phyloP scores from a whole-genome alignment of 495 filamentous ascomycete genomes.

The Aspergillus saccharolyticus region DNA sequence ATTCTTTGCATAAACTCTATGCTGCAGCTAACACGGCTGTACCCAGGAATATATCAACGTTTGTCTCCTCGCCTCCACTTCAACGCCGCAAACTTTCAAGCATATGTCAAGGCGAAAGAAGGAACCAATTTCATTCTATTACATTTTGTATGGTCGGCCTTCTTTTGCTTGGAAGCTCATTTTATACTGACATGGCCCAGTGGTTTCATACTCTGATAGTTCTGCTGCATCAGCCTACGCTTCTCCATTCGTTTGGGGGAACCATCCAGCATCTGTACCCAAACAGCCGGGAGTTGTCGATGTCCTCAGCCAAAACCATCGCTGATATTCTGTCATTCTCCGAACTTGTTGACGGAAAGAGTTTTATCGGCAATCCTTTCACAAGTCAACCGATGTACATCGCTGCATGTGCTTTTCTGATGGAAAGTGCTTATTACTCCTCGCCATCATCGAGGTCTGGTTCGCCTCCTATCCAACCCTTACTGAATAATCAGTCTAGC shows the following conservation, averaged over 20 bases:
- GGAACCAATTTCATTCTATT: constrained; percentile 82
- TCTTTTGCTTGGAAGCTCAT: neutral
- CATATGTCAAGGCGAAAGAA: constrained; percentile 69
- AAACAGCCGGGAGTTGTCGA: constrained; percentile 73
- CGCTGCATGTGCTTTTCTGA: constrained; percentile 78
- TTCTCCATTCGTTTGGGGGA: constrained; percentile 71
- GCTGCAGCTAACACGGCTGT: neutral
- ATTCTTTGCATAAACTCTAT: neutral
- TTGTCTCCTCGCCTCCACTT: constrained; percentile 69
- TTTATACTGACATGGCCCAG: constrained; percentile 13
- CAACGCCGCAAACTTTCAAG: constrained; percentile 70
- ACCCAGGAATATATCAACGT: constrained; percentile 62
- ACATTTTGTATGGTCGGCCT: constrained; percentile 51
- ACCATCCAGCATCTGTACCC: constrained; percentile 63
- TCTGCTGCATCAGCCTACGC: constrained; percentile 73
- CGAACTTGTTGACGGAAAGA: constrained; percentile 71
- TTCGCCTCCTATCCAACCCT: constrained; percentile 27
- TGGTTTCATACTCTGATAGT: constrained; percentile 89
- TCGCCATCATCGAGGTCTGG: constrained; percentile 32
- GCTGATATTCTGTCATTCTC: constrained; percentile 78
- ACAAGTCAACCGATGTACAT: constrained; percentile 89
- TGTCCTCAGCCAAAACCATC: constrained; percentile 86
- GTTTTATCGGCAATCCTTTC: constrained; percentile 79
- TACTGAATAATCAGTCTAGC: constrained; percentile 37
- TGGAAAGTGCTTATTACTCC: constrained; percentile 61